Conservation (phyloP, 306 rosid genomes). For the Acacia melanoxylon region DNA sequence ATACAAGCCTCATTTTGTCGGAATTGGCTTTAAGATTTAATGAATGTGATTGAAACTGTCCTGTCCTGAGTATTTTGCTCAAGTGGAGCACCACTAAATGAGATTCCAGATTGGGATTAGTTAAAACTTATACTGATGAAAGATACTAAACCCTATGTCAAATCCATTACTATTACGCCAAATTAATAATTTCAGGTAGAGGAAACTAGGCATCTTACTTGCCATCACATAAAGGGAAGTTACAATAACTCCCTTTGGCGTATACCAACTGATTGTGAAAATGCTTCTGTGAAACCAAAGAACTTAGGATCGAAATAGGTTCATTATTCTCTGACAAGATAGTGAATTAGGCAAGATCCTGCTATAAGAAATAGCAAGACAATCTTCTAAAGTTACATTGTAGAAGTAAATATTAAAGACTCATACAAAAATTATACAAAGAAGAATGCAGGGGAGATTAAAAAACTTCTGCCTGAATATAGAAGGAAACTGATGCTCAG, state of each 20-base stretch:
- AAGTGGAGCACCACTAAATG: conserved; percentile 35
- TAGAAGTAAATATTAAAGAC: not conserved
- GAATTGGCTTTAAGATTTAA: not conserved
- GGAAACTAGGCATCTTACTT: not conserved
- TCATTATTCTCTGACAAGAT: not conserved
- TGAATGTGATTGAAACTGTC: not conserved
- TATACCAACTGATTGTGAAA: not conserved
- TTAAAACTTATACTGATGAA: conserved; percentile 5
- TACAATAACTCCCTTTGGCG: not conserved
- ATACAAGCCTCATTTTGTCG: conserved; percentile 5
- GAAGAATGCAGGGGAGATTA: not conserved
- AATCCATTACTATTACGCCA: conserved; percentile 1
- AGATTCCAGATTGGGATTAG: conserved; percentile 13
- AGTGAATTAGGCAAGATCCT: not conserved
- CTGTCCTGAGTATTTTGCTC: conserved; percentile 8
- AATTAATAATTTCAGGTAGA: not conserved
- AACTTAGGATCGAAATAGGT: not conserved
- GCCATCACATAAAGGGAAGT: not conserved
- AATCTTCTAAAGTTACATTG: not conserved
- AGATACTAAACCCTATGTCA: conserved; percentile 30
- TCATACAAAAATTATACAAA: not conserved
- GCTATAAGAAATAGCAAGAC: not conserved
- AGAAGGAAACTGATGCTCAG: not conserved
- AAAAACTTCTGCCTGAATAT: not conserved
- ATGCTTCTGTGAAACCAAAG: not conserved